These are phyloP conservation scores for Citrus maxima DNA, from an alignment of 345 rosid genomes.

Conservation along the genomic window DNA sequence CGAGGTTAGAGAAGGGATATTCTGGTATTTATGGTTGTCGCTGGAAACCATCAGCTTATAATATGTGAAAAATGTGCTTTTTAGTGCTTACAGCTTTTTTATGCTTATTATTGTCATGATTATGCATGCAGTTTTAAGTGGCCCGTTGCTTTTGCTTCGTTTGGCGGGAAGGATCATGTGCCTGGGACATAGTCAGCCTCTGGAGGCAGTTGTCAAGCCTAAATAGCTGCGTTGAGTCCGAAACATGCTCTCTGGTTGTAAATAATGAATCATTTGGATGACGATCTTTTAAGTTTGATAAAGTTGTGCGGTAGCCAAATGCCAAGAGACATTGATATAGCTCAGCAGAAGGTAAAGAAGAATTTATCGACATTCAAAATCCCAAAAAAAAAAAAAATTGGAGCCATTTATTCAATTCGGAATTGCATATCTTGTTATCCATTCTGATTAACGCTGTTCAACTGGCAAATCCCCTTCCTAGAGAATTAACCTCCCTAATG, in stretches of 20 bases:
- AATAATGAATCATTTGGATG: background rate
- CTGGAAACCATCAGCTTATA: background rate
- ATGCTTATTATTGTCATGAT: background rate
- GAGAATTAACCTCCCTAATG: background rate
- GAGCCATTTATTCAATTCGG: background rate
- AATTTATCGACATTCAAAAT: background rate
- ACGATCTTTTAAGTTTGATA: background rate
- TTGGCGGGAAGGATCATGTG: background rate
- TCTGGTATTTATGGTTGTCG: background rate
- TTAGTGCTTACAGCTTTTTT: background rate
- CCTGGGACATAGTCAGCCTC: background rate
- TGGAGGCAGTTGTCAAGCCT: background rate
- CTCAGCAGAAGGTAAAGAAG: background rate
- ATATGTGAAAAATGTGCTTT: background rate
- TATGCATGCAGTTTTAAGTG: background rate
- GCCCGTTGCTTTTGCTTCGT: background rate
- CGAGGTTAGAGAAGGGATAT: background rate
- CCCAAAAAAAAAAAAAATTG: background rate
- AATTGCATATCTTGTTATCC: background rate
- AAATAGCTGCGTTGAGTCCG: background rate
- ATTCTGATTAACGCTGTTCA: background rate
- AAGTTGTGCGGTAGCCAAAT: background rate
- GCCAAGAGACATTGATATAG: background rate
- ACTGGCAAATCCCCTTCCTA: background rate
- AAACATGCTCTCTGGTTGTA: background rate